A percentile compares a stretch with the other conserved stretches of the same genome.
Conservation (phyloP, 768 basidiomycete genomes). For the Cystobasidium ongulense region DNA sequence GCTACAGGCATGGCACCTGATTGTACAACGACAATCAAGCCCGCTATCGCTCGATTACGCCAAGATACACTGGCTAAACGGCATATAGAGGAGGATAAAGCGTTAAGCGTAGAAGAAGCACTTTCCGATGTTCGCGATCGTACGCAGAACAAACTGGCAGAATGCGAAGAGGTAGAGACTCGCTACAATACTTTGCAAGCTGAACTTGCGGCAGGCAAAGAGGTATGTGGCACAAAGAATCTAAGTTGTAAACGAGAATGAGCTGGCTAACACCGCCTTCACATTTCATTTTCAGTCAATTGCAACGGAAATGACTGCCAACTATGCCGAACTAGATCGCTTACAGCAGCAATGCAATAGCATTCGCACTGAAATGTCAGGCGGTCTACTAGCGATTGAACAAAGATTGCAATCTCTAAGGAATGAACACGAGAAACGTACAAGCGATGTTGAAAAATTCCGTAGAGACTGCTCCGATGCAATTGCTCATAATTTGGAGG, state of each 20-base stretch:
- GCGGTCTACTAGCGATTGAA: slow-evolving; percentile 33
- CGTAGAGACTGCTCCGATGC: slow-evolving; percentile 36
- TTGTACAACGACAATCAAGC: slow-evolving; percentile 65
- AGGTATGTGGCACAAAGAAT: slow-evolving; percentile 51
- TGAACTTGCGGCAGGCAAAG: slow-evolving; percentile 71
- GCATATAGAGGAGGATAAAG: slow-evolving; percentile 26
- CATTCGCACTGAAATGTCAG: slow-evolving; percentile 31
- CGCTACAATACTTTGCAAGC: slow-evolving; percentile 66
- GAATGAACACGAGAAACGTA: slow-evolving; percentile 32
- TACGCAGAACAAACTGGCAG: slow-evolving; percentile 63
- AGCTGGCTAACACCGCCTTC: not conserved
- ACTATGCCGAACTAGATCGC: slow-evolving; percentile 35
- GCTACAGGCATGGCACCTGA: slow-evolving; percentile 62
- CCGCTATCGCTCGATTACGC: slow-evolving; percentile 49
- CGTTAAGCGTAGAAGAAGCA: slow-evolving; percentile 54
- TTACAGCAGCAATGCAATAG: slow-evolving; percentile 35
- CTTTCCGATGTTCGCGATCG: slow-evolving; percentile 73
- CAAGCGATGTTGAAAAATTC: slow-evolving; percentile 32
- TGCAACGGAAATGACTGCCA: slow-evolving; percentile 33
- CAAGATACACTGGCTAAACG: slow-evolving; percentile 17
- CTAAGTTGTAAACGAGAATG: not conserved
- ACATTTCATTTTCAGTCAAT: slow-evolving; percentile 32
- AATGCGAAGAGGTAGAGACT: slow-evolving; percentile 73
- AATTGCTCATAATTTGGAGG: slow-evolving; percentile 34
- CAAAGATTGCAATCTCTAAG: slow-evolving; percentile 37